A percentile compares a stretch with the other conserved stretches of the same genome.
Evolutionary conservation across 2,329 filamentous ascomycete genomes (phyloP).

Genomic region (Colletotrichum sp.): DNA sequence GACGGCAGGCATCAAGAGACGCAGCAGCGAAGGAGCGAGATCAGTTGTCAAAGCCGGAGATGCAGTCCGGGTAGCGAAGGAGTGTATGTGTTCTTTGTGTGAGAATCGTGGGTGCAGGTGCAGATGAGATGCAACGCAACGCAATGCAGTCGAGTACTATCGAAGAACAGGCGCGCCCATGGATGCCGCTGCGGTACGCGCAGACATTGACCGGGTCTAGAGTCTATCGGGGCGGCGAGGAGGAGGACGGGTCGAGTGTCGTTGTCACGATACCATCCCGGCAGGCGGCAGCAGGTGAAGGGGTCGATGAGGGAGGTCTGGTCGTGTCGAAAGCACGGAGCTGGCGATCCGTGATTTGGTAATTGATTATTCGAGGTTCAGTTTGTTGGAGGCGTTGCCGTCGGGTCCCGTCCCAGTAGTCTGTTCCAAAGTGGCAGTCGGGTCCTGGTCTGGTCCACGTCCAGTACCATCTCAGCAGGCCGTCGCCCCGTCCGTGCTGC

Average conservation of each 20-base stretch:
- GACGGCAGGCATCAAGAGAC: not conserved
- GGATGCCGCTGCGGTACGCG: slow-evolving; percentile 1
- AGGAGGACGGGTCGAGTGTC: not conserved
- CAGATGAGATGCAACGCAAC: not conserved
- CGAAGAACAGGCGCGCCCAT: slow-evolving; percentile 16
- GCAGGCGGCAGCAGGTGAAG: not conserved
- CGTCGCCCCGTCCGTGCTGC: not conserved
- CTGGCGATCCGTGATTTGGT: not conserved
- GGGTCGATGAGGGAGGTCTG: not conserved
- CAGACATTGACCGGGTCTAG: slow-evolving; percentile 11
- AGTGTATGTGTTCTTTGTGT: not conserved
- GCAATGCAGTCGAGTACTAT: slow-evolving; percentile 14
- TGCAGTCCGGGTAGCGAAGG: not conserved
- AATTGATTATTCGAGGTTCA: not conserved
- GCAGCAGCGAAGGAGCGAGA: not conserved
- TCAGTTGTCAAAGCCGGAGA: not conserved
- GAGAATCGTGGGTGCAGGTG: not conserved
- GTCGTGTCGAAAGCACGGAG: not conserved
- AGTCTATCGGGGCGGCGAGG: not conserved
- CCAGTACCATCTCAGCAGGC: not conserved
- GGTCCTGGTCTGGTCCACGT: not conserved
- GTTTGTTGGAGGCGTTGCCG: not conserved
- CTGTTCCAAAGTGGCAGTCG: not conserved
- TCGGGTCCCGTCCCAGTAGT: not conserved
- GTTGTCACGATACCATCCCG: not conserved